Conservation (phyloP, 768 basidiomycete species). For the Macrocybe gigantea region DNA sequence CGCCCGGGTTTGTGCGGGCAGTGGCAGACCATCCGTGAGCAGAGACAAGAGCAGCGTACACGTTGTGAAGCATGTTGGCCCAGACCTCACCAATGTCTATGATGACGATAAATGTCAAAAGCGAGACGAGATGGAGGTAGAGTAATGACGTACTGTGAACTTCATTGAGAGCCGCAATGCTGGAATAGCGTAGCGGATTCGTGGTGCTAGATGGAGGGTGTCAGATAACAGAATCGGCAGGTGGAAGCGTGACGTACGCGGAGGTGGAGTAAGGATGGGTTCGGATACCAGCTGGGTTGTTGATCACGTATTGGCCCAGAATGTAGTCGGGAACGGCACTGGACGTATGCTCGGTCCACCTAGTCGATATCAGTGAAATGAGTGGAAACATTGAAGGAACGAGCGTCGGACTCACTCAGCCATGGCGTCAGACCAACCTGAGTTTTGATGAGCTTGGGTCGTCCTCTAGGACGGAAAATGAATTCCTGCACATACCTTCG, state of each 20-base stretch:
- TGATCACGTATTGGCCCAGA: slow-evolving; percentile 40
- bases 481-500: slow-evolving; percentile 22
- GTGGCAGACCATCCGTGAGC: slow-evolving; percentile 13
- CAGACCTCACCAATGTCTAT: slow-evolving; percentile 38
- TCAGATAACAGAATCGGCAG: slow-evolving; percentile 9
- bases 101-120: neutral
- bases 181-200: slow-evolving; percentile 33
- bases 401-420: slow-evolving; percentile 17
- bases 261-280: slow-evolving; percentile 43
- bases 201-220: slow-evolving; percentile 6
- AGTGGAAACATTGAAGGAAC: neutral
- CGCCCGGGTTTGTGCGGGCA: slow-evolving; percentile 21
- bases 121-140: neutral
- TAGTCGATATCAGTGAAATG: slow-evolving; percentile 6
- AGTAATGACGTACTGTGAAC: slow-evolving; percentile 24
- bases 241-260: slow-evolving; percentile 18
- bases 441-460: neutral
- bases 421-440: slow-evolving; percentile 38
- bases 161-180: slow-evolving; percentile 23
- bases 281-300: slow-evolving; percentile 42
- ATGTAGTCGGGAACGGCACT: slow-evolving; percentile 22
- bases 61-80: slow-evolving; percentile 20
- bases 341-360: slow-evolving; percentile 27
- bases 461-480: neutral
- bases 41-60: slow-evolving; percentile 14